phyloP scores from a whole-genome alignment of 306 rosid genomes.

The Pueraria montana region DNA sequence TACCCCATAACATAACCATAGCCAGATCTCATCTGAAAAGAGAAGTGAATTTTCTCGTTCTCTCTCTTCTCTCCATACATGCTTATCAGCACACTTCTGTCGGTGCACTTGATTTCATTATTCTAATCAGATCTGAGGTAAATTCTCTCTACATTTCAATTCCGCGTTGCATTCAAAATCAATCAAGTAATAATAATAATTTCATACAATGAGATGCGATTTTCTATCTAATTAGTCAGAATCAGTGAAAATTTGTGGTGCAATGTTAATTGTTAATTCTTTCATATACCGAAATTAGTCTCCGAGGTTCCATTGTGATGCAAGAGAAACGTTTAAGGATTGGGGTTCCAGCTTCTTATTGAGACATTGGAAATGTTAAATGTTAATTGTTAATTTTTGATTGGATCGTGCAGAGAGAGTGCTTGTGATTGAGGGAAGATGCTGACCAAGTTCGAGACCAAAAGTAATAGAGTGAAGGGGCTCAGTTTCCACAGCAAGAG shows the following conservation, averaged over 20 bases:
- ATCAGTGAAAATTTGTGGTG: neutral
- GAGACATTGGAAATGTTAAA: too few relatives aligned
- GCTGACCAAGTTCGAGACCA: conserved; percentile 98
- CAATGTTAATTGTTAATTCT: conserved; percentile 37
- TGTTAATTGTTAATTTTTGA: conserved; percentile 40
- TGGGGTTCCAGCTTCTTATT: conserved; percentile 33
- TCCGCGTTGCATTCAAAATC: conserved; percentile 6
- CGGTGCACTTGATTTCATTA: conserved; percentile 45
- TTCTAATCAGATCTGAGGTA: conserved; percentile 55
- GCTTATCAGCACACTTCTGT: conserved; percentile 28
- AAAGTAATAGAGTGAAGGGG: conserved; percentile 98
- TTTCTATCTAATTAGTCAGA: neutral
- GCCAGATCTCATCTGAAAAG: conserved; percentile 54
- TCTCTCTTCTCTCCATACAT: conserved; percentile 17
- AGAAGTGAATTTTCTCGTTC: conserved; percentile 42
- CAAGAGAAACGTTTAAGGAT: conserved; percentile 11
- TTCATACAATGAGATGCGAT: neutral
- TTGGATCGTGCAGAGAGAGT: conserved; percentile 52
- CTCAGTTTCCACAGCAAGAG: conserved; percentile 94
- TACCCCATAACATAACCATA: conserved; percentile 41
- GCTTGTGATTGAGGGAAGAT: conserved; percentile 60
- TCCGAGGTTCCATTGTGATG: conserved; percentile 10
- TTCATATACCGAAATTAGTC: neutral
- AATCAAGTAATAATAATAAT: neutral
- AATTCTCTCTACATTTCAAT: conserved; percentile 12